Evolutionary conservation across 495 filamentous ascomycete genomes (phyloP).

Genomic region (Entonaema liquescens): DNA sequence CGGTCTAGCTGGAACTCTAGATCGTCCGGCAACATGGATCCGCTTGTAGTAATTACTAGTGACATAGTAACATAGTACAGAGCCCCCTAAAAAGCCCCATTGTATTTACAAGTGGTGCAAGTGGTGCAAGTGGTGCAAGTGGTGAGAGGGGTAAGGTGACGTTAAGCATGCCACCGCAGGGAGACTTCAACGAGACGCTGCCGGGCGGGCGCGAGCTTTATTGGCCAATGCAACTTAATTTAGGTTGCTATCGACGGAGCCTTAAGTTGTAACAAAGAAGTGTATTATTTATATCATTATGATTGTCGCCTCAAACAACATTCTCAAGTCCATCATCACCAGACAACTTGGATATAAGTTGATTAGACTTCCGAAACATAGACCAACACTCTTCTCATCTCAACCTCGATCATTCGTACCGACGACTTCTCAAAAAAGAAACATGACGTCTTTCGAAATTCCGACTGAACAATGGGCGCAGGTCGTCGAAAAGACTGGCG

Average conservation of each 20-base stretch:
- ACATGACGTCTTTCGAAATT: constrained; percentile 54
- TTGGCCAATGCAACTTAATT: not conserved
- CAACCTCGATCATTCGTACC: not conserved
- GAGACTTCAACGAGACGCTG: not conserved
- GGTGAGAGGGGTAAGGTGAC: constrained; percentile 44
- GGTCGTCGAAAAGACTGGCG: constrained; percentile 80
- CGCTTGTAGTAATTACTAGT: not conserved
- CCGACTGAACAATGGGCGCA: constrained; percentile 87
- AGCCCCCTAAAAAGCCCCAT: not conserved
- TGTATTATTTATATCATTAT: not conserved
- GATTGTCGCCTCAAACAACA: not conserved
- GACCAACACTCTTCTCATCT: not conserved
- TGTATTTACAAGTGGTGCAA: constrained; percentile 10
- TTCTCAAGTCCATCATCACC: not conserved
- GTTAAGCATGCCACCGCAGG: constrained; percentile 29
- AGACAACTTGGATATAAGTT: not conserved
- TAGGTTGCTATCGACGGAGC: not conserved
- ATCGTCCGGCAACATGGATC: constrained; percentile 27
- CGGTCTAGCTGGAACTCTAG: constrained; percentile 25
- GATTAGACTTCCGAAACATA: constrained; percentile 2
- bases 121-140: constrained; percentile 4
- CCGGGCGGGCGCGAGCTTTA: constrained; percentile 28
- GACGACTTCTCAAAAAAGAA: constrained; percentile 10
- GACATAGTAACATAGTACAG: not conserved
- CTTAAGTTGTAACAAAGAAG: not conserved